phyloP scores from a whole-genome alignment of 1,139 yeast genomes.

The Taphrina sp. region DNA sequence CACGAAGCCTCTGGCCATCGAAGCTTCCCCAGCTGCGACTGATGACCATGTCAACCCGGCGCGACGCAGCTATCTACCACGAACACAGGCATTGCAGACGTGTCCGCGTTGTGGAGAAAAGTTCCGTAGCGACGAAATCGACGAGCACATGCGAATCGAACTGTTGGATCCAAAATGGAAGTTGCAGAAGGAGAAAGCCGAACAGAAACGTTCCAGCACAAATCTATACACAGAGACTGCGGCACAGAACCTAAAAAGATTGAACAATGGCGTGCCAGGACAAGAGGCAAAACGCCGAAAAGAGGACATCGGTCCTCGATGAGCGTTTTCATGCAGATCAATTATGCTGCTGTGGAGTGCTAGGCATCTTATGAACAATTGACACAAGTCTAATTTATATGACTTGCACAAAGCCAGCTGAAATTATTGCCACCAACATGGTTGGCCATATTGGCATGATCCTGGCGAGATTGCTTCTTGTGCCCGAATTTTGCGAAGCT shows the following conservation, averaged over 20 bases:
- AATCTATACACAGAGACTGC: constrained; percentile 70
- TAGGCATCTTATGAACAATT: no score
- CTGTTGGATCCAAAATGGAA: constrained; percentile 77
- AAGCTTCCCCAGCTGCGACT: constrained; percentile 37
- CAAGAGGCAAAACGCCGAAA: constrained; percentile 7
- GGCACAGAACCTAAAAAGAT: constrained; percentile 66
- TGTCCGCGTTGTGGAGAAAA: constrained; percentile 70
- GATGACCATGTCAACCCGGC: constrained; percentile 32
- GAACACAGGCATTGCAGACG: constrained; percentile 37
- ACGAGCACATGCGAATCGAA: constrained; percentile 67
- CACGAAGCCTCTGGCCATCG: constrained; percentile 36
- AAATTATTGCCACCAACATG: no score
- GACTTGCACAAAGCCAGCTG: no score
- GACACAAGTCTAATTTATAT: no score
- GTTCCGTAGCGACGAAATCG: constrained; percentile 70
- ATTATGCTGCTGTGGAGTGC: no score
- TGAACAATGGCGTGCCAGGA: constrained; percentile 47
- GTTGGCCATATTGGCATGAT: no score
- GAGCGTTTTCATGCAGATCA: no score
- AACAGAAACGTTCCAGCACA: constrained; percentile 59
- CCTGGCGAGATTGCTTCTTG: no score
- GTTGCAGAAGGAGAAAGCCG: constrained; percentile 62
- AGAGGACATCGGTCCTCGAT: constrained; percentile 30
- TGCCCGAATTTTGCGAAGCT: no score
- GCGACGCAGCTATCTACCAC: constrained; percentile 34